Evolutionary conservation across 208 protist genomes (phyloP).

Genomic region (Leishmania aethiopica): DNA sequence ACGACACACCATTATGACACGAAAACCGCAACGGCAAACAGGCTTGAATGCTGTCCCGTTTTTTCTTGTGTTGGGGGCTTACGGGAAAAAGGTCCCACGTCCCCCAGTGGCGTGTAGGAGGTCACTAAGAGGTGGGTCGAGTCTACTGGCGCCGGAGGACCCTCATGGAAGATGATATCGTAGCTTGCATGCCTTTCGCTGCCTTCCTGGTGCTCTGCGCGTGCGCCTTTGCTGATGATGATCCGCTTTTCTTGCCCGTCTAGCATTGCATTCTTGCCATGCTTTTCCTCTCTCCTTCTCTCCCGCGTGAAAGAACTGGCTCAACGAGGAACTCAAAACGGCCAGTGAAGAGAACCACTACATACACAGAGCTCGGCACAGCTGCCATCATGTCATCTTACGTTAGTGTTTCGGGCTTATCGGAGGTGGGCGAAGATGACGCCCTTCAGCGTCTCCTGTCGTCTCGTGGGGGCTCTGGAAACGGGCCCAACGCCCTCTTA

Average conservation of each 20-base stretch:
- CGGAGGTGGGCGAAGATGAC: conserved; percentile 37
- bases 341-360: not conserved
- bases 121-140: not conserved
- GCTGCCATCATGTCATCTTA: conserved; percentile 27
- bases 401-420: conserved; percentile 61
- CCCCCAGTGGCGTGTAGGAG: not conserved
- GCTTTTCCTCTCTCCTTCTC: not conserved
- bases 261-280: not conserved
- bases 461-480: conserved; percentile 7
- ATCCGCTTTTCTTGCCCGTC: not conserved
- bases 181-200: not conserved
- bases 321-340: not conserved
- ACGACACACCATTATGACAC: too few species aligned
- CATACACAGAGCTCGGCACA: not conserved
- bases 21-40: not conserved
- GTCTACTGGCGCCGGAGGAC: not conserved
- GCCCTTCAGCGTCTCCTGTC: conserved; percentile 43
- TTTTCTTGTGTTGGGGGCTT: too few species aligned
- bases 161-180: too few species aligned
- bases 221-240: not conserved
- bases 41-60: too few species aligned
- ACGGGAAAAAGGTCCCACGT: too few species aligned
- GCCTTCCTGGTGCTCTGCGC: not conserved
- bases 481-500: conserved; percentile 19
- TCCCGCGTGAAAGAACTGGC: not conserved